A percentile compares a stretch with the other conserved stretches of the same genome.
Conservation (phyloP, 352 stramenopile genomes). For the Pythium aquatile region DNA sequence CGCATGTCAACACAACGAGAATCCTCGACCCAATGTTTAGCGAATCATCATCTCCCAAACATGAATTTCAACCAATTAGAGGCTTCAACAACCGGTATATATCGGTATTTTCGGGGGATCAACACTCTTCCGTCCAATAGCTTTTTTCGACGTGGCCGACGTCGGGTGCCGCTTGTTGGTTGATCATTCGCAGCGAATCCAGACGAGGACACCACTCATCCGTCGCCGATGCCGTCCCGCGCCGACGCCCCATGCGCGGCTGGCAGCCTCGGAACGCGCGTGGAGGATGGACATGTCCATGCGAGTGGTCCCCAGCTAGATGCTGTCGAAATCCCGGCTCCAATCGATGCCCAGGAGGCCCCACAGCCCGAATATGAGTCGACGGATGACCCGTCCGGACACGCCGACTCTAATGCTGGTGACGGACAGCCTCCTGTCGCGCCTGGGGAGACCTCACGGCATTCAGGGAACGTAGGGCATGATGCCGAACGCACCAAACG, state of each 20-base stretch:
- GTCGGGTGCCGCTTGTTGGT: background rate
- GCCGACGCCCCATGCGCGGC: background rate
- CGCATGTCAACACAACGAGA: background rate
- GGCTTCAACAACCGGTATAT: background rate
- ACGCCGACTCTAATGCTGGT: background rate
- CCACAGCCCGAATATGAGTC: background rate
- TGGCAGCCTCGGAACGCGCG: background rate
- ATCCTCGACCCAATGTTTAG: background rate
- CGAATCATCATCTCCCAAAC: background rate
- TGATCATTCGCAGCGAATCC: constrained; percentile 4
- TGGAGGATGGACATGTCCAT: background rate
- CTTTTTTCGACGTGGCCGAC: constrained; percentile 8
- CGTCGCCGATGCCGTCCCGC: background rate
- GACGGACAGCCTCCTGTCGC: background rate
- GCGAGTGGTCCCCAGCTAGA: background rate
- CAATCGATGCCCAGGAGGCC: background rate
- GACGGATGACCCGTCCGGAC: background rate
- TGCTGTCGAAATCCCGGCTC: background rate
- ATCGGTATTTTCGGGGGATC: background rate
- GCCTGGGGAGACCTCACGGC: background rate
- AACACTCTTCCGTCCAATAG: background rate
- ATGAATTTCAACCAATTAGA: background rate
- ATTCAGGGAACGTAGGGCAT: no score
- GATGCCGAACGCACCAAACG: constrained; percentile 26
- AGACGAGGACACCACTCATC: background rate